Conservation (phyloP, 2,329 filamentous ascomycete species). For the Verticillium klebahnii region DNA sequence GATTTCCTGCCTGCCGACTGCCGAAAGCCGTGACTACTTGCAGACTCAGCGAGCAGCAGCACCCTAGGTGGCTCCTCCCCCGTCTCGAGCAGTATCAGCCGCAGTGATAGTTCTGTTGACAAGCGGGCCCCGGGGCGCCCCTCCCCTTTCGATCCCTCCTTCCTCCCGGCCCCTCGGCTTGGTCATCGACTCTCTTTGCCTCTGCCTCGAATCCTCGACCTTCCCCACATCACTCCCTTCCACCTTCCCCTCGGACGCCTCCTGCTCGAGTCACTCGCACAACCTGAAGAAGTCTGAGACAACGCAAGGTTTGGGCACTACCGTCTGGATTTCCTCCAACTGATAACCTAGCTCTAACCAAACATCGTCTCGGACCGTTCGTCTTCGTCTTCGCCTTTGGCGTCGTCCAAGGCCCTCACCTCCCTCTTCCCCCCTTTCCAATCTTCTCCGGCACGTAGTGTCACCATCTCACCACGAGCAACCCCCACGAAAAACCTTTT, state of each 20-base stretch:
- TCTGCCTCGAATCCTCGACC: background rate
- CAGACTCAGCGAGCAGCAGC: background rate
- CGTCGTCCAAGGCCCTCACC: background rate
- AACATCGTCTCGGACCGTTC: background rate
- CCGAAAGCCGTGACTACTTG: background rate
- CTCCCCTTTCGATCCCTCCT: slow-evolving; percentile 1
- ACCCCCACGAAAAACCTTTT: background rate
- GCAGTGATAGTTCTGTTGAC: background rate
- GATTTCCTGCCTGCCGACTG: background rate
- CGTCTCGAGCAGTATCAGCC: background rate
- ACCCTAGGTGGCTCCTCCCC: background rate
- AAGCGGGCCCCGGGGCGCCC: background rate
- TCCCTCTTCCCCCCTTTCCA: background rate
- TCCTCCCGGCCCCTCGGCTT: background rate
- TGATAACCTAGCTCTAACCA: background rate
- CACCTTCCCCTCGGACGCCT: background rate
- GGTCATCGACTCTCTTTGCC: background rate
- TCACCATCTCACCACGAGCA: background rate
- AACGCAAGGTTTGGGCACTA: background rate
- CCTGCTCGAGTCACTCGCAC: slow-evolving; percentile 1
- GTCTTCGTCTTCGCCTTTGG: background rate
- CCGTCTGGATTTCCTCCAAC: background rate
- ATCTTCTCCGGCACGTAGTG: background rate
- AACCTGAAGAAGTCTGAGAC: background rate
- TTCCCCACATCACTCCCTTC: background rate